Evolutionary conservation across 1,284 basidiomycete genomes (phyloP).

Genomic region (Omphalotus olearius): DNA sequence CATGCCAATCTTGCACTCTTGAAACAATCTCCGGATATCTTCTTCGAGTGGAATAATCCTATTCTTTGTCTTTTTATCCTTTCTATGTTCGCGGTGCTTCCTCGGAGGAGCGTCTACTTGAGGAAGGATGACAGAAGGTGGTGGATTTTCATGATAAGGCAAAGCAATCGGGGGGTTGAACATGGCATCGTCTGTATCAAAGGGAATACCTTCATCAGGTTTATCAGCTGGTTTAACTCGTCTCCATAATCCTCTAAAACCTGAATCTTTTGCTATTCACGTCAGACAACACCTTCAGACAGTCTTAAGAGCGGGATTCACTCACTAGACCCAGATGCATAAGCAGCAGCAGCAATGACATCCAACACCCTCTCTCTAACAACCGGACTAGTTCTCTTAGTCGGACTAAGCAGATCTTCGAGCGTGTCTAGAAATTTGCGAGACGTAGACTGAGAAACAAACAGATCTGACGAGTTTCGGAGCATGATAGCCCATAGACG

Average conservation of each 20-base stretch:
- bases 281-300: neutral
- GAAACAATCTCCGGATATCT: constrained; percentile 71
- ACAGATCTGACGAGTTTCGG: constrained; percentile 61
- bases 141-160: neutral
- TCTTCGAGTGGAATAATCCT: constrained; percentile 71
- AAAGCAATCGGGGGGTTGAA: constrained; percentile 54
- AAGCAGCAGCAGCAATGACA: constrained; percentile 70
- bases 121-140: neutral
- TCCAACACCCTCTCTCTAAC: constrained; percentile 69
- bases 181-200: constrained; percentile 72
- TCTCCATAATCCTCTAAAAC: constrained; percentile 64
- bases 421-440: constrained; percentile 74
- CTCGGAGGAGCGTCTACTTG: neutral
- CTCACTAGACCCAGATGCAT: constrained; percentile 46
- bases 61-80: constrained; percentile 25
- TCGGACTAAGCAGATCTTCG: constrained; percentile 53
- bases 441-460: constrained; percentile 64
- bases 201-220: constrained; percentile 72
- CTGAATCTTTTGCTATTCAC: constrained; percentile 33
- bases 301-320: no score
- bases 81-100: constrained; percentile 7
- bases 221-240: constrained; percentile 65
- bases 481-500: constrained; percentile 79
- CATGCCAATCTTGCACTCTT: constrained; percentile 73
- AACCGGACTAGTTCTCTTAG: constrained; percentile 59